phyloP scores from a whole-genome alignment of 2,329 filamentous ascomycete genomes.

The Neurospora sp. region DNA sequence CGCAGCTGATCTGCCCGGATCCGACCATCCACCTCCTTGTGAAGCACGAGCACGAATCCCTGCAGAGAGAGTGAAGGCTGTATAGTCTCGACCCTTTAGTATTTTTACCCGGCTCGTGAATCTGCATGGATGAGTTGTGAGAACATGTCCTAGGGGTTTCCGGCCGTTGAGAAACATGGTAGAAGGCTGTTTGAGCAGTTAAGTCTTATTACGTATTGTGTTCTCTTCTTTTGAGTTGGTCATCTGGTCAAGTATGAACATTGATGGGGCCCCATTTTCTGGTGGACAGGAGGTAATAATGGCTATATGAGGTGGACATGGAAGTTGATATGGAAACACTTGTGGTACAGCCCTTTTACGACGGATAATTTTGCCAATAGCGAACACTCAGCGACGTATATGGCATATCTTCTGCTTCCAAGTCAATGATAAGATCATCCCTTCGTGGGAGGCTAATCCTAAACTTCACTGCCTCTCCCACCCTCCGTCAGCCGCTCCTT shows the following conservation, averaged over 20 bases:
- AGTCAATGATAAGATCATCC: neutral
- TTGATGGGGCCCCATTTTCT: neutral
- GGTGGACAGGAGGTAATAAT: neutral
- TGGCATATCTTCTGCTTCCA: neutral
- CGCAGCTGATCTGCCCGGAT: conserved; percentile 12
- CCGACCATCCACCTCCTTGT: conserved; percentile 3
- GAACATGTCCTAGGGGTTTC: neutral
- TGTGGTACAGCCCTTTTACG: neutral
- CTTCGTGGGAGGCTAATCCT: neutral
- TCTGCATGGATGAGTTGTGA: neutral
- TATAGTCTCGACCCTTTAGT: neutral
- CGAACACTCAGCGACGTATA: neutral
- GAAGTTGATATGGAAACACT: neutral
- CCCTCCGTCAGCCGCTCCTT: neutral
- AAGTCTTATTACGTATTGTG: neutral
- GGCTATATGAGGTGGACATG: neutral
- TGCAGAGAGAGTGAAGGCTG: neutral
- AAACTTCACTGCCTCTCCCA: neutral
- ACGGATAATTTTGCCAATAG: neutral
- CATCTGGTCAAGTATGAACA: neutral
- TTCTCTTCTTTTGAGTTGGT: neutral
- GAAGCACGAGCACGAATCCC: neutral
- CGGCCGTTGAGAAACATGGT: neutral
- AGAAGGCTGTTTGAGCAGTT: neutral
- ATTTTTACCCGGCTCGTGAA: neutral